Base-by-base conservation (phyloP, 2,329 filamentous ascomycete genomes). In the Exophiala sp. region DNA sequence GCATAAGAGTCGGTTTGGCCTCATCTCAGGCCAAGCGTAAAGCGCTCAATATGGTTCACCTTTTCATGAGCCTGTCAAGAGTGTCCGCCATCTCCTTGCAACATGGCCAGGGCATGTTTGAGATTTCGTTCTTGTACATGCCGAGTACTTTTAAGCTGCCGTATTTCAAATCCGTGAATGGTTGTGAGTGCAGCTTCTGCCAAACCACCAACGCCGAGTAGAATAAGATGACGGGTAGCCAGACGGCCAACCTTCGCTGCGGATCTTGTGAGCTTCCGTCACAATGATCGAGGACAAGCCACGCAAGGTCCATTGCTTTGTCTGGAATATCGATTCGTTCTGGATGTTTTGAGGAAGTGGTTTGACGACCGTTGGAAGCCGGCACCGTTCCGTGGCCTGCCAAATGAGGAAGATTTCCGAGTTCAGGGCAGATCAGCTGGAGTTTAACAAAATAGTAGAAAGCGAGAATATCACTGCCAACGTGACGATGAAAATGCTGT, bases 61-160 rank as follows among this genome's bases (percentile, higher is more conserved):
- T 45, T 12, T 48, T 43, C 50, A 54, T 54, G 18, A 54, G 46
- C 39, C 45, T 54, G 39, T 54, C 51, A 21, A 54, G 51, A 7
- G 45, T 49, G 11, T 20, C 20, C 18, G 41, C 18, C 51, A 54
- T 54, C 24, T 41, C 29, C 10, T 10, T 16, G 16, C 51, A 54
- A 34, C 51, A 54, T 42, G 51, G 51, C 51, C 51, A 54, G 3
- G 46, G 46, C 11, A 54, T 20, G 24, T 54, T 40, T n/a, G 38
- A n/a, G 32, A 54, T 36, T 29, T 54, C 51, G 40, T 38, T 33
- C 46, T 49, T 54, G 46, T 44, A 54, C 51, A 54, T 54, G 14
- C 40, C 33, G 8, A 54, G 29, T 1, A 54, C 51, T 34, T 47
- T 54, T 32, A 54, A 20, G 38, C 38, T 49, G 9, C 51, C 51